Base-by-base conservation (phyloP, 2,329 filamentous ascomycete genomes). In the Diaporthe nobilis region DNA sequence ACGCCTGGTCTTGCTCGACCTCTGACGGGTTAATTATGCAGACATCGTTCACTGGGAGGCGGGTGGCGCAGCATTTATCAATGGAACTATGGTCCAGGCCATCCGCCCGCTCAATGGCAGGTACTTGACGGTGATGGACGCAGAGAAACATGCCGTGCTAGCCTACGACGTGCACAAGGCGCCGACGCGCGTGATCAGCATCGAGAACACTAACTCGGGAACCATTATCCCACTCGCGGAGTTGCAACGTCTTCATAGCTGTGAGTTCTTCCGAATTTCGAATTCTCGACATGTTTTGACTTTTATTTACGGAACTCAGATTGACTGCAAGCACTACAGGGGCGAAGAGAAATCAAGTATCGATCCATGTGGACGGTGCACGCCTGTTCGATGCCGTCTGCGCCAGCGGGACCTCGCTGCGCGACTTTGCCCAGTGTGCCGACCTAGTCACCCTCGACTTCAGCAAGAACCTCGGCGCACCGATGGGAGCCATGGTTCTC, bases 311-410 rank as follows among this genome's bases (percentile, higher is more conserved):
- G 5, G 22, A 2, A 28, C 0, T 20, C 31, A 8, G 22, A 0
- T 34, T 68, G 22, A 68, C 15, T 7, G 3, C 1, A 39, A 2
- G 2, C 1, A 7, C 22, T 2, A 55, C 8, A 68, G 65, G 65
- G 65, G 47, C 65, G 8, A 22, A 42, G n/a, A 53, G 4, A 28
- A 68, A 68, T 22, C 1, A 28, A 5, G 65, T 68, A 1, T 39
- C 34, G 13, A 37, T 96, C 80, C 95, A 97, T 83, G 86, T 95
- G 77, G 95, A 97, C 80, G 95, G 95, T 20, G 95, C 95, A 4
- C 87, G 95, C 15, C 85, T 97, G 20, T 97, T 94, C 94, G 94
- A 97, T 82, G 95, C 94, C 17, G 93, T 94, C 0, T 93, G 90
- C 3, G 90, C 94, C 0, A 93, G 92, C 0, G 92, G 92, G 0